phyloP scores from a whole-genome alignment of 176 grass and related monocot genomes.

The Phoenix dactylifera region DNA sequence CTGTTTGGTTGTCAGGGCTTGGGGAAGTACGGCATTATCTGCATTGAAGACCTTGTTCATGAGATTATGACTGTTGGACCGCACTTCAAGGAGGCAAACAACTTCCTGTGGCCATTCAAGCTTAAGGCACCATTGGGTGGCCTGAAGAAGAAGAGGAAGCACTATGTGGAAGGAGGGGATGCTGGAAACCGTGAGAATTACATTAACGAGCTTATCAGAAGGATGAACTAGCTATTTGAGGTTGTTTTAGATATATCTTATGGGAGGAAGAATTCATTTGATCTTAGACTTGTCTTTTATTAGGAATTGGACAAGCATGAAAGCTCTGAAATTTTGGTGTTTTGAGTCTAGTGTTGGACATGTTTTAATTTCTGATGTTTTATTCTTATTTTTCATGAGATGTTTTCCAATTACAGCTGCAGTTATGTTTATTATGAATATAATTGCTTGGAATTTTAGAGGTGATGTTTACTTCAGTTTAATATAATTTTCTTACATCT shows the following conservation, averaged over 20 bases:
- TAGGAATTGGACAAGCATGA: slow-evolving; percentile 13
- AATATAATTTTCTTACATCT: no score
- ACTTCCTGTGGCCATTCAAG: slow-evolving; percentile 73
- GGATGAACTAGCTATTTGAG: slow-evolving; percentile 39
- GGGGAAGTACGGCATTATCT: slow-evolving; percentile 55
- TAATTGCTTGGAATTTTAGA: no score
- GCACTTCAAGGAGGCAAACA: slow-evolving; percentile 66
- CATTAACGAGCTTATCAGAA: slow-evolving; percentile 69
- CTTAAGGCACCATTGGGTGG: slow-evolving; percentile 51
- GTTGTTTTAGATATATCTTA: slow-evolving; percentile 1
- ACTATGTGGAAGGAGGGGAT: slow-evolving; percentile 52
- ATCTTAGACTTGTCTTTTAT: slow-evolving; percentile 5
- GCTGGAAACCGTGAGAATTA: slow-evolving; percentile 62
- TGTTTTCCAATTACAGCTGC: no score
- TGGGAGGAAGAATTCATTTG: not conserved
- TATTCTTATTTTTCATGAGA: not conserved
- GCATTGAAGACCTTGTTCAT: slow-evolving; percentile 59
- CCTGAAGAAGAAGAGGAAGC: slow-evolving; percentile 57
- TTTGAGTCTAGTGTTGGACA: not conserved
- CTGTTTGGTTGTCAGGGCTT: slow-evolving; percentile 26
- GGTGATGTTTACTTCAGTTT: no score
- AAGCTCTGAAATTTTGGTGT: slow-evolving; percentile 33
- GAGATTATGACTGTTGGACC: slow-evolving; percentile 59
- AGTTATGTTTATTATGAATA: no score
- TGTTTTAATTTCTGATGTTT: not conserved